Percentiles rank a stretch among this genome's conserved stretches.
Conservation (phyloP, 2,329 filamentous ascomycete species). For the Beauveria asiatica region DNA sequence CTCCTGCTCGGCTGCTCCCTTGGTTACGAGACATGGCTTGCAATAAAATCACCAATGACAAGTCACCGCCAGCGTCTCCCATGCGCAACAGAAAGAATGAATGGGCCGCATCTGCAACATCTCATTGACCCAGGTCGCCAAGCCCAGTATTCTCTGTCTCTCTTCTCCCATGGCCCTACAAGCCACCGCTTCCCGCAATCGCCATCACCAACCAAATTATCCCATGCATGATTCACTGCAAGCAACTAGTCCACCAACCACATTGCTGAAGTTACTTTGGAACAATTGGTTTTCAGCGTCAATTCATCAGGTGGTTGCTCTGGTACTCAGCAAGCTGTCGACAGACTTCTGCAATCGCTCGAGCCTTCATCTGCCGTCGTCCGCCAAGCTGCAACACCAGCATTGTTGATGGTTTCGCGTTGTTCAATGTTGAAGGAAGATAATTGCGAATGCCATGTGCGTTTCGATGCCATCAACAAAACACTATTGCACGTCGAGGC, state of each 20-base stretch:
- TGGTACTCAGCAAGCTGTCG: too few species aligned
- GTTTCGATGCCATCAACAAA: too few species aligned
- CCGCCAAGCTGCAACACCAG: too few species aligned
- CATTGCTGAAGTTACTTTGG: background rate
- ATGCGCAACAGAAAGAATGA: background rate
- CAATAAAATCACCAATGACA: background rate
- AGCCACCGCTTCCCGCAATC: background rate
- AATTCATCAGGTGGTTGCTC: too few species aligned
- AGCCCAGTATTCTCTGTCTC: background rate
- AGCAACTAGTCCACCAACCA: background rate
- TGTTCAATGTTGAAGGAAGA: too few species aligned
- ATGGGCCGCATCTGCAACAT: background rate
- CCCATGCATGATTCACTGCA: background rate
- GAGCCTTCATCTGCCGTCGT: too few species aligned
- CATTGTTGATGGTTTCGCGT: too few species aligned
- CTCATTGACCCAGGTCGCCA: background rate
- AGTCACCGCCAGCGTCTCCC: background rate
- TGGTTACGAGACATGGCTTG: background rate
- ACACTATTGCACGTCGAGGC: too few species aligned
- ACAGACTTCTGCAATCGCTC: too few species aligned
- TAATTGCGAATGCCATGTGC: too few species aligned
- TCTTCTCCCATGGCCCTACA: background rate
- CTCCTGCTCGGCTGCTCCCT: background rate
- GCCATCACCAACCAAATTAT: background rate
- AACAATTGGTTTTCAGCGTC: background rate